These are phyloP conservation scores for Trichoderma koningiopsis DNA, from an alignment of 2,329 filamentous ascomycete species.

Conservation along the genomic window DNA sequence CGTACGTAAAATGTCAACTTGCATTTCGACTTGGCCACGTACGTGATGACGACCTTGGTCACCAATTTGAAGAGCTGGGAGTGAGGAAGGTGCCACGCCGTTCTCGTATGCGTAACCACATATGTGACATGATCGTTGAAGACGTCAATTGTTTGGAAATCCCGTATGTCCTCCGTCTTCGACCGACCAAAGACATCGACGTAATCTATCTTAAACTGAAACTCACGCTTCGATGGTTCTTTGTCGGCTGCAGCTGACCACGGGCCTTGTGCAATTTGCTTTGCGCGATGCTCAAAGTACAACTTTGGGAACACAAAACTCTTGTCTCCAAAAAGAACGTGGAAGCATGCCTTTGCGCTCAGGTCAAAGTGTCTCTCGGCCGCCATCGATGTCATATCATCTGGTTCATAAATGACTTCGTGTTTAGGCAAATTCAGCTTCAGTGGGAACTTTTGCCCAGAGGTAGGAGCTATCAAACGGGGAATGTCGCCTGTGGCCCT, in stretches of 20 bases:
- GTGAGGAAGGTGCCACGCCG: constrained; percentile 83
- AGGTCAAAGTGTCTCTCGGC: constrained; percentile 85
- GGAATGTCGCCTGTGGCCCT: constrained; percentile 41
- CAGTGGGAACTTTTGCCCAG: constrained; percentile 48
- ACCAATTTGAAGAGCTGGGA: constrained; percentile 77
- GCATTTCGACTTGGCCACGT: constrained; percentile 87
- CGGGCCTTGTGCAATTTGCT: constrained; percentile 80
- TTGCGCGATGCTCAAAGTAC: constrained; percentile 78
- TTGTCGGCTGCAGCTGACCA: constrained; percentile 68
- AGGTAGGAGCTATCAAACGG: constrained; percentile 40
- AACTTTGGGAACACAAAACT: constrained; percentile 91
- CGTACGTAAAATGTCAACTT: constrained; percentile 87
- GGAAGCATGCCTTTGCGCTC: constrained; percentile 91
- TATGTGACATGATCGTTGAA: constrained; percentile 75
- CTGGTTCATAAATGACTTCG: constrained; percentile 80
- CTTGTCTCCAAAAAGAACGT: constrained; percentile 95
- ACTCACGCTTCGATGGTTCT: constrained; percentile 73
- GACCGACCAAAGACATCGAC: constrained; percentile 65
- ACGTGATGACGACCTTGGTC: constrained; percentile 91
- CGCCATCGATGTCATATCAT: constrained; percentile 74
- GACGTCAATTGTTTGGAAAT: constrained; percentile 85
- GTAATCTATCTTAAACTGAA: constrained; percentile 75
- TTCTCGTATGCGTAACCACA: constrained; percentile 63
- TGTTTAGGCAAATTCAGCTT: constrained; percentile 83
- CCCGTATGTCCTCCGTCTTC: constrained; percentile 66